A percentile compares a stretch with the other conserved stretches of the same genome.
Evolutionary conservation across 148 eudicot genomes (phyloP).

Genomic region (Nyssa sinensis): DNA sequence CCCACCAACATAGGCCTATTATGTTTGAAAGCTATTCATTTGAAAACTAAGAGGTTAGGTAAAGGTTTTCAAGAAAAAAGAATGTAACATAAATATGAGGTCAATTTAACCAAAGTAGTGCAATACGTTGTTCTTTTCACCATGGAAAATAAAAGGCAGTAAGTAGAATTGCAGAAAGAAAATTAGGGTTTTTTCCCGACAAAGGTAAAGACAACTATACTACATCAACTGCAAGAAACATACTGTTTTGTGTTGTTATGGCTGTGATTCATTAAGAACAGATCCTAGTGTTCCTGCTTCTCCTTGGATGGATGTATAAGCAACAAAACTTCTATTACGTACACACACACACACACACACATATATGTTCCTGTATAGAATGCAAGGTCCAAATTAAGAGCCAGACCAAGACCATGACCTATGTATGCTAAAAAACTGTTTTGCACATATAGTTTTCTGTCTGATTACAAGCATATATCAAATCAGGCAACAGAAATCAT

Average conservation of each 20-base stretch:
- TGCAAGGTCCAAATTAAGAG: not conserved
- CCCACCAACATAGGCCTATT: constrained; percentile 1
- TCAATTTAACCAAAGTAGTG: not conserved
- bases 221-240: constrained; percentile 1
- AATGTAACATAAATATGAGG: not conserved
- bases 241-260: constrained; percentile 6
- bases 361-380: too few species aligned
- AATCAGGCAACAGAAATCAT: not conserved
- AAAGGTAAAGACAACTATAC: not conserved
- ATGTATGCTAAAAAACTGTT: not conserved
- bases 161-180: not conserved
- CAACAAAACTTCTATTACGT: not conserved
- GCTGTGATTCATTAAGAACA: not conserved
- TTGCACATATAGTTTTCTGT: not conserved
- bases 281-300: not conserved
- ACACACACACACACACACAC: not conserved
- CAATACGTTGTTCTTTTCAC: not conserved
- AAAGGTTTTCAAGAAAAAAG: not conserved
- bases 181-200: constrained; percentile 1
- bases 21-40: constrained; percentile 10
- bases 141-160: not conserved
- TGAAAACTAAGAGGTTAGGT: constrained; percentile 9
- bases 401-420: not conserved
- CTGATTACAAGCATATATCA: not conserved
- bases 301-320: not conserved